Percentiles rank a stretch among this genome's conserved stretches.
Evolutionary conservation across 2,329 filamentous ascomycete genomes (phyloP).

Genomic region (Harringtonia aguacate): DNA sequence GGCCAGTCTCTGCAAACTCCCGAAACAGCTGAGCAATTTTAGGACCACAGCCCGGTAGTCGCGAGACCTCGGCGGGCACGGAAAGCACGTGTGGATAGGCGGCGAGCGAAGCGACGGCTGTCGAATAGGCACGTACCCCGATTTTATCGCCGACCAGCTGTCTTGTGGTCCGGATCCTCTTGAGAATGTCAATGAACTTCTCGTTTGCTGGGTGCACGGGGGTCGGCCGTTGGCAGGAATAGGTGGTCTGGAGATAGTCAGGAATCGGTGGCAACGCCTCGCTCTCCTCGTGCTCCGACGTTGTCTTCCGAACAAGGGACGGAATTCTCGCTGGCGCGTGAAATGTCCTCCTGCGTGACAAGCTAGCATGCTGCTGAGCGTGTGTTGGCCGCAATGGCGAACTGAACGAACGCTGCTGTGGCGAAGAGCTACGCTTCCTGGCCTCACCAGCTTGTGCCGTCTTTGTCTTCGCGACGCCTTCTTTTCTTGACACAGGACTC

Average conservation of each 20-base stretch:
- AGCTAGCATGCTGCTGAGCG: not conserved
- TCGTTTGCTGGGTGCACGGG: slow-evolving; percentile 61
- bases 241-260: slow-evolving; percentile 52
- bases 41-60: slow-evolving; percentile 67
- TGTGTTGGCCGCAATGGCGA: not conserved
- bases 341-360: not conserved
- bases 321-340: slow-evolving; percentile 9
- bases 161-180: slow-evolving; percentile 62
- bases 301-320: slow-evolving; percentile 54
- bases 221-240: slow-evolving; percentile 74
- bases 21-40: slow-evolving; percentile 72
- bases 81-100: slow-evolving; percentile 58
- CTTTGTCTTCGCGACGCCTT: too few species aligned
- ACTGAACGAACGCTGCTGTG: not conserved
- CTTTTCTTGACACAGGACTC: slow-evolving; percentile 17
- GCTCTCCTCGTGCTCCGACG: slow-evolving; percentile 62
- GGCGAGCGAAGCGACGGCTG: slow-evolving; percentile 70
- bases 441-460: slow-evolving; percentile 7
- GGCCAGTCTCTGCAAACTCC: slow-evolving; percentile 54
- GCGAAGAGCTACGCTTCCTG: not conserved
- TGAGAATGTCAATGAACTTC: slow-evolving; percentile 62
- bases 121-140: slow-evolving; percentile 77
- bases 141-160: slow-evolving; percentile 64
- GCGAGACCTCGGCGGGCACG: slow-evolving; percentile 29
- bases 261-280: slow-evolving; percentile 53